Percentiles rank a stretch among this genome's conserved stretches.
phyloP scores from a whole-genome alignment of 352 stramenopile species.

The Globisporangium nodosum region DNA sequence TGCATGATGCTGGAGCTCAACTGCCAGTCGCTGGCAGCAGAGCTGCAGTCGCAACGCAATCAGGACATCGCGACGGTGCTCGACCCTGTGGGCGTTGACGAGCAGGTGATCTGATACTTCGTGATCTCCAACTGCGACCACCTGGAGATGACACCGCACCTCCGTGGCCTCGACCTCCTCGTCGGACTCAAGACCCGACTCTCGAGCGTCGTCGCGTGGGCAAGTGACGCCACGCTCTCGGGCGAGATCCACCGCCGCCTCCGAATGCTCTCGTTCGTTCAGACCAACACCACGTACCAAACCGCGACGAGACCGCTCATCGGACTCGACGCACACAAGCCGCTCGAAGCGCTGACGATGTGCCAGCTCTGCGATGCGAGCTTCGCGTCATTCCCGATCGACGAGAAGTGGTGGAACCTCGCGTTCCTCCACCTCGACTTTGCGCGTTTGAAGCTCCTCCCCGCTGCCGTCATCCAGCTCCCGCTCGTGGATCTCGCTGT shows the following conservation, averaged over 20 bases:
- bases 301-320: not conserved
- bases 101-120: not conserved
- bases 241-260: not conserved
- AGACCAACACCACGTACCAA: not conserved
- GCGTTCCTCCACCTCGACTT: slow-evolving; percentile 4
- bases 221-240: not conserved
- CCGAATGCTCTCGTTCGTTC: slow-evolving; percentile 1
- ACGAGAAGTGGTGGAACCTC: not conserved
- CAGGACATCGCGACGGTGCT: slow-evolving; percentile 5
- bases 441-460: not conserved
- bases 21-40: not conserved
- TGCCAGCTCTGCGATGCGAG: slow-evolving; percentile 1
- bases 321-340: not conserved
- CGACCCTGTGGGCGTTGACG: not conserved
- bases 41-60: not conserved
- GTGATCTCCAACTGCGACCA: slow-evolving; percentile 5
- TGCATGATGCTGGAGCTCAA: slow-evolving; percentile 3
- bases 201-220: slow-evolving; percentile 1
- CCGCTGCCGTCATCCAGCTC: not conserved
- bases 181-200: slow-evolving; percentile 1
- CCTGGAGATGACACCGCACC: not conserved
- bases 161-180: slow-evolving; percentile 4
- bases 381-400: not conserved
- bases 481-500: slow-evolving; percentile 2
- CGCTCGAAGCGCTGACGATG: not conserved